Base-by-base conservation (phyloP, 129 eudicot species). In the Centaurea solstitialis region DNA sequence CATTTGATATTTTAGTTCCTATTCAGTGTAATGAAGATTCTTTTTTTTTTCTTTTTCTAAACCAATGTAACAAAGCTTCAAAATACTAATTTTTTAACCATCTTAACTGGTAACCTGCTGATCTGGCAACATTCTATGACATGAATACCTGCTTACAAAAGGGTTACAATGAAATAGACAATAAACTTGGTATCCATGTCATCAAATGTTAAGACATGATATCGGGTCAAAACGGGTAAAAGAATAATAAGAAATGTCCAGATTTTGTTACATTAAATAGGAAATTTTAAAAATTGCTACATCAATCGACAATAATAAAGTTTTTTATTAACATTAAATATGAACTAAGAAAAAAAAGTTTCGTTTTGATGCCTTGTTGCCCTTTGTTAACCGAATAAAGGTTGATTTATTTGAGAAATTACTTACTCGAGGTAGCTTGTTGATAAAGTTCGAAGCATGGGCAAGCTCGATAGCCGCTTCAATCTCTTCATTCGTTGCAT, bases 381-480 rank as follows among this genome's bases (percentile, higher is more conserved):
- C n/a, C n/a, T 8, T 68, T n/a, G 18, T 1, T 13, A 37, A 11
- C 38, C 10, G 7, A 28, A 3, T 26, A 28, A 17, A 64, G 18
- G 15, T 15, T 10, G 35, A 22, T 50, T 37, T 0, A 12, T 45
- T 13, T n/a, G n/a, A 57, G 40, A 68, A 28, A 13, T 67, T 40
- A 53, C 12, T 33, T 81, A 90, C 97, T 84, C 75, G 75, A 0
- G 97, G 91, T 24, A 90, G 87, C 50, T 90, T 92, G 86, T 92
- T 87, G 18, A 90, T 80, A 86, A 92, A 92, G 23, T 80, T 85
- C 5, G 90, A 87, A 73, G 97, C 97, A 90, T 90, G 85, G 37
- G 97, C 95, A 6, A 88, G 90, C 81, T 85, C 89, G 57, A 90
- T 80, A 0, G 95, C 94, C 18, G 69, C 76, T 47, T 81, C 82